Conservation (phyloP, 306 rosid genomes). For the Medicago truncatula region MtrunA17r5.0-ANR NC_053046.1:341501-342000, state of each 20-base stretch:
- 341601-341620: constrained; percentile 3
- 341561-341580: background rate
- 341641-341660: constrained; percentile 4
- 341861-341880: background rate
- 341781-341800: constrained; percentile 26
- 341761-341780: constrained; percentile 39
- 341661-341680: constrained; percentile 33
- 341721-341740: constrained; percentile 18
- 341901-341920: background rate
- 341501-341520: background rate
- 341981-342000: background rate
- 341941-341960: background rate
- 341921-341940: background rate
- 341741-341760: constrained; percentile 18
- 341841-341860: constrained; percentile 72
- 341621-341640: constrained; percentile 2
- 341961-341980: background rate
- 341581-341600: background rate
- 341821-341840: constrained; percentile 95
- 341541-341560: background rate
- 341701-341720: background rate
- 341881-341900: background rate
- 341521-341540: background rate
- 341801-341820: constrained; percentile 93
- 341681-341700: constrained; percentile 23